Percentiles rank a stretch among this genome's conserved stretches.
Evolutionary conservation across 495 filamentous ascomycete species (phyloP).

Genomic region (Penicillium robsamsonii): DNA sequence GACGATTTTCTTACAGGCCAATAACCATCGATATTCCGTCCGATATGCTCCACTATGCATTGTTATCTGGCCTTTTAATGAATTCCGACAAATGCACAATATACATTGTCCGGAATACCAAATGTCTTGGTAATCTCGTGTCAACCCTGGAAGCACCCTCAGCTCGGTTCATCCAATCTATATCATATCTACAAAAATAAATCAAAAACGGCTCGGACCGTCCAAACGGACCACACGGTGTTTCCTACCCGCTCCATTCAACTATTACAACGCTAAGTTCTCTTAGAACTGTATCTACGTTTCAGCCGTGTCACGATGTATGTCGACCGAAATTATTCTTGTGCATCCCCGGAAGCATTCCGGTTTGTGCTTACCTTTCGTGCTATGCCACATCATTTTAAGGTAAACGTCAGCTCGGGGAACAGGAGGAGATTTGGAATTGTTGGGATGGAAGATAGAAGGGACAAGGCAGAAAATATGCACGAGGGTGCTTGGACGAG

Average conservation of each 20-base stretch:
- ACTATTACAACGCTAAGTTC: not conserved
- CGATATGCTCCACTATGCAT: not conserved
- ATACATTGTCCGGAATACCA: not conserved
- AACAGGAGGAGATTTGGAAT: not conserved
- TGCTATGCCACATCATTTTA: not conserved
- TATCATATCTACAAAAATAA: slow-evolving; percentile 6
- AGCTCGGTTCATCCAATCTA: slow-evolving; percentile 1
- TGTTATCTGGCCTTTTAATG: not conserved
- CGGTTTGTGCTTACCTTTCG: not conserved
- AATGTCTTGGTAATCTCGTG: not conserved
- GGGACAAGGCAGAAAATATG: not conserved
- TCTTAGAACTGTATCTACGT: not conserved
- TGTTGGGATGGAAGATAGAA: not conserved
- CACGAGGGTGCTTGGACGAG: not conserved
- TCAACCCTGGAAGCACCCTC: too few relatives aligned
- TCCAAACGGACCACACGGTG: slow-evolving; percentile 4
- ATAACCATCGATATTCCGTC: not conserved
- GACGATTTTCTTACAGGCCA: not conserved
- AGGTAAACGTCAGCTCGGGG: not conserved
- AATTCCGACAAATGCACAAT: not conserved
- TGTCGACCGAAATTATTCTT: slow-evolving; percentile 1
- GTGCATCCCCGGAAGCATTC: not conserved
- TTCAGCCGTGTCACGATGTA: not conserved
- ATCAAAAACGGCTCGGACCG: slow-evolving; percentile 30
- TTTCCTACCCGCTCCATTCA: not conserved